A percentile compares a stretch with the other conserved stretches of the same genome.
Evolutionary conservation across 2,329 filamentous ascomycete genomes (phyloP).

Genomic region (Fusarium sororula): DNA sequence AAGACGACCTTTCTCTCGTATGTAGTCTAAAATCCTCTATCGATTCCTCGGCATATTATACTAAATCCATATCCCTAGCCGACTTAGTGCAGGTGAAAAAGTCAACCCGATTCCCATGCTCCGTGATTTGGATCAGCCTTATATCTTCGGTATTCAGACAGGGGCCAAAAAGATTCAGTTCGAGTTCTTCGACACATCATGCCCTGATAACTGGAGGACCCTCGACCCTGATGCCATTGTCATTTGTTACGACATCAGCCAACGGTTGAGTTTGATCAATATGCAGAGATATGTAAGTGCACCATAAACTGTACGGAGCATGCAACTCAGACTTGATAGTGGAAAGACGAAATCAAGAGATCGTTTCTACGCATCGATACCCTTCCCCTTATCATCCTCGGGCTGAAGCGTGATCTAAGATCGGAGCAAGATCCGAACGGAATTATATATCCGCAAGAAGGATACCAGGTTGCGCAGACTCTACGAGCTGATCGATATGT

Average conservation of each 20-base stretch:
- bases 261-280: slow-evolving; percentile 65
- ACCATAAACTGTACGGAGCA: background rate
- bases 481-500: slow-evolving; percentile 70
- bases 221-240: slow-evolving; percentile 66
- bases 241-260: slow-evolving; percentile 70
- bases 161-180: slow-evolving; percentile 56
- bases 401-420: slow-evolving; percentile 68
- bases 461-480: slow-evolving; percentile 63
- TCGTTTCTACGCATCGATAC: slow-evolving; percentile 58
- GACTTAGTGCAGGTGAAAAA: slow-evolving; percentile 59
- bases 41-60: slow-evolving; percentile 5
- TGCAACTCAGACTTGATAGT: slow-evolving; percentile 51
- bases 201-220: slow-evolving; percentile 67
- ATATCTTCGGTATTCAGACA: slow-evolving; percentile 63
- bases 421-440: slow-evolving; percentile 68
- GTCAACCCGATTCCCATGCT: slow-evolving; percentile 58
- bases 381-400: slow-evolving; percentile 65
- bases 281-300: slow-evolving; percentile 63
- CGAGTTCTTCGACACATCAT: slow-evolving; percentile 68
- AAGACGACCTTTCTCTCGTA: slow-evolving; percentile 71
- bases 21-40: slow-evolving; percentile 44
- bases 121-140: slow-evolving; percentile 68
- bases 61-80: slow-evolving; percentile 48
- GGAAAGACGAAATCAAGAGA: slow-evolving; percentile 63
- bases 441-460: slow-evolving; percentile 69